Conservation (phyloP, 129 eudicot species). For the Calendula officinalis region DNA sequence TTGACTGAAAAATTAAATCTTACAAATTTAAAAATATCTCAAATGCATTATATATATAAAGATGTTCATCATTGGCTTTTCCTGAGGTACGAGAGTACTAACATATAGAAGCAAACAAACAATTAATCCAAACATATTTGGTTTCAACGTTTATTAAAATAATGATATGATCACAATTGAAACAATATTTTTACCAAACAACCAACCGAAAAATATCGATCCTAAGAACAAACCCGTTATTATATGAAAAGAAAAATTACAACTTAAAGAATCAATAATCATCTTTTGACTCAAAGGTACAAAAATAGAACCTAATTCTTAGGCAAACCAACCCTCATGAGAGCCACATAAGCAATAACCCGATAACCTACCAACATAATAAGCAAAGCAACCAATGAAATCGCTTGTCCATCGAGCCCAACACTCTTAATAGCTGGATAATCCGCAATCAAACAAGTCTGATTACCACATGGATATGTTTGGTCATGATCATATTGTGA, state of each 20-base stretch:
- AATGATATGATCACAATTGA: neutral
- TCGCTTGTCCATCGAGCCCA: no score
- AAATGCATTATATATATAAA: no score
- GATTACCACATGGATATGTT: no score
- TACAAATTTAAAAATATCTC: no score
- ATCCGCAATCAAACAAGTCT: no score
- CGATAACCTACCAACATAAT: slow-evolving; percentile 42
- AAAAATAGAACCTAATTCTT: slow-evolving; percentile 19
- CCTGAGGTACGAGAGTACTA: no score
- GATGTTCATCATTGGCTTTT: no score
- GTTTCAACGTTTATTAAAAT: no score
- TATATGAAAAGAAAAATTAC: neutral
- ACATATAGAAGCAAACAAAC: neutral
- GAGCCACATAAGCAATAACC: slow-evolving; percentile 39
- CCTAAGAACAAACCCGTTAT: neutral
- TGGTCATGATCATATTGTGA: slow-evolving; percentile 38
- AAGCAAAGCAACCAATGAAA: slow-evolving; percentile 33
- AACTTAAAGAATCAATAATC: slow-evolving; percentile 1
- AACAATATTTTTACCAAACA: neutral
- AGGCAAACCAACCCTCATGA: slow-evolving; percentile 53
- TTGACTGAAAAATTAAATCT: no score
- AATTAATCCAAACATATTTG: neutral
- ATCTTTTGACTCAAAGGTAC: neutral
- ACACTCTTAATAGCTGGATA: no score
- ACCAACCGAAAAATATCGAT: neutral